Base-by-base conservation (phyloP, 768 basidiomycete genomes). In the Boletellus ananiceps region DNA sequence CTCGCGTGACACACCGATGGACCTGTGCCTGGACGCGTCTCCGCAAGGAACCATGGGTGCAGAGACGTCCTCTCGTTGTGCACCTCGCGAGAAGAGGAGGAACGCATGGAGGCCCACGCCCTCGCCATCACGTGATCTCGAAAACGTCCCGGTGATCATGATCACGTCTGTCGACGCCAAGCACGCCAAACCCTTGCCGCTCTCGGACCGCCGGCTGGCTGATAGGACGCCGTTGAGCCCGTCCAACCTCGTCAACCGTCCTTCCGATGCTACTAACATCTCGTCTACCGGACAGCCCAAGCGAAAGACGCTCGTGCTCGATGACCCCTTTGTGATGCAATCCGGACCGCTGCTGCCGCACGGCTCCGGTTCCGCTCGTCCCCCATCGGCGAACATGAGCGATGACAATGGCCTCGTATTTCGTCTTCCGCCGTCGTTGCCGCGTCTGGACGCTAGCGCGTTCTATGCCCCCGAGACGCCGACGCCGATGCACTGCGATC, bases 151-250 rank as follows among this genome's bases (percentile, higher is more conserved):
- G 1, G 51, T 41, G 45, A 64, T 64, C 40, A 32, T 64, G 15
- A 38, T 64, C 47, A 65, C 62, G 2, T 64, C 62, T 34, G 63
- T 52, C 19, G 61, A 52, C 13, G 60, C 62, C 29, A 57, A 63
- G 8, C 51, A 60, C n/a, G 36, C 54, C 0, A 65, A 50, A 45
- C 60, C 57, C 3, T 47, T 63, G 11, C 61, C 52, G 8, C 42
- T 34, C 1, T 65, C 60, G 0, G 15, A 40, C 14, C 43, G 16
- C 5, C 60, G 46, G 8, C 40, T 46, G 12, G 47, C 50, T 8
- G 29, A 7, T 8, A 54, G 49, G 36, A 42, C 50, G 16, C 62
- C 60, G 6, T 37, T 63, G 16, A 19, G 54, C 18, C 37, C 40
- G 5, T 54, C 54, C 19, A 50, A 55, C 39, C 13, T 49, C 33